Conservation (phyloP, 768 basidiomycete genomes). For the Megacollybia marginata region DNA sequence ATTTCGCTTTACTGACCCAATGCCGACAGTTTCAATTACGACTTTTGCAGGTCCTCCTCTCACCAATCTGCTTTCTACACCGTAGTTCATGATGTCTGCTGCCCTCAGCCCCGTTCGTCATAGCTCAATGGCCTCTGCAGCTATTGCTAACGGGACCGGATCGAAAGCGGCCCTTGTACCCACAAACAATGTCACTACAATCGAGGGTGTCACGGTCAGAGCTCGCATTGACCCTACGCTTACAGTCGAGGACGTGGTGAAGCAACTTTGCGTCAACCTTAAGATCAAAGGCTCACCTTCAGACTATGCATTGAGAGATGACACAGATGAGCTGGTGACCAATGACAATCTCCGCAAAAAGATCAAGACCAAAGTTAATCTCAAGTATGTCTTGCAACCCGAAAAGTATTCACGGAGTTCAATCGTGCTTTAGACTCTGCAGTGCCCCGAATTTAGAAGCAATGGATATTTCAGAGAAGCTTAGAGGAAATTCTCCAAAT, state of each 20-base stretch:
- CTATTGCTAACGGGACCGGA: conserved; percentile 23
- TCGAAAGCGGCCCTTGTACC: conserved; percentile 51
- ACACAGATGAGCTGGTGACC: conserved; percentile 77
- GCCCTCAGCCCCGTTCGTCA: background rate
- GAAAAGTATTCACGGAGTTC: background rate
- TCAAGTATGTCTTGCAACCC: conserved; percentile 48
- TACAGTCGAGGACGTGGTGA: conserved; percentile 78
- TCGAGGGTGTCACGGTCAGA: conserved; percentile 67
- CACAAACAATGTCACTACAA: conserved; percentile 78
- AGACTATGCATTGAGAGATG: conserved; percentile 75
- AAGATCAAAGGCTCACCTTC: conserved; percentile 69
- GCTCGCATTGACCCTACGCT: conserved; percentile 81
- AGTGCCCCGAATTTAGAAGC: conserved; percentile 78
- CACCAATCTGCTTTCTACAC: background rate
- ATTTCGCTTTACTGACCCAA: conserved; percentile 2
- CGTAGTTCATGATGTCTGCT: background rate
- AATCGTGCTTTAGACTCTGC: conserved; percentile 49
- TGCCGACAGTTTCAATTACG: conserved; percentile 5
- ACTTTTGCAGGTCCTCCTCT: conserved; percentile 1
- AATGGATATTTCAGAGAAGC: conserved; percentile 64
- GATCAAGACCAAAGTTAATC: conserved; percentile 68
- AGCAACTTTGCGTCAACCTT: conserved; percentile 75
- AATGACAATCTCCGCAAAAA: conserved; percentile 81
- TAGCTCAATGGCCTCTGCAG: background rate
- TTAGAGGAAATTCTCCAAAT: conserved; percentile 51